Base-by-base conservation (phyloP, 2,329 filamentous ascomycete genomes). In the Neonectria faginata region DNA sequence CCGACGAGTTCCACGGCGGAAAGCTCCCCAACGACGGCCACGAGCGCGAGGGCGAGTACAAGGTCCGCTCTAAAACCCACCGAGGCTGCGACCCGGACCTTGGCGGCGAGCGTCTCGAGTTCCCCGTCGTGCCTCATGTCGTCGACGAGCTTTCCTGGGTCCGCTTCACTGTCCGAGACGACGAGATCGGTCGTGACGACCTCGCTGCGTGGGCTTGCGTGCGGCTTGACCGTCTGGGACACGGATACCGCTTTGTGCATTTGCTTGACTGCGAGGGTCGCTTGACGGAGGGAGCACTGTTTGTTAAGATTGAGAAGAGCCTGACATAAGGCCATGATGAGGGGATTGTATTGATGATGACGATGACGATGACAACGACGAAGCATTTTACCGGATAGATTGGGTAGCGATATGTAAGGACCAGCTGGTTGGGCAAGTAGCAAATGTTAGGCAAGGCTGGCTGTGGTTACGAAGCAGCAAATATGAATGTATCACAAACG, bases 141-240 rank as follows among this genome's bases (percentile, higher is more conserved):
- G 84, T 92, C 9, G 88, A 91, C 57, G 87, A 91, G 73, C 81
- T 94, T 66, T 88, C 89, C 31, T 94, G 94, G 80, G 83, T 93
- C 58, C 85, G 91, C 73, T 92, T 98, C 83, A 93, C 97, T 72
- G 85, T 98, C 70, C 91, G 94, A 78, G 93, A 98, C 76, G 91
- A 97, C 70, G 91, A 95, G 78, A 87, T 94, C 69, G 89, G 90
- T 4, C 86, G 86, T 67, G 94, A 98, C 74, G 87, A 91, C 64
- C 79, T 97, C 61, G 91, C 93, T 11, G 93, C 91, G 3, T 98
- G 96, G 96, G 89, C 92, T 2, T 97, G 94, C 74, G 90, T 97
- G 71, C 86, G 94, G 42, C 86, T 98, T 22, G 94, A 97, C 79
- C 86, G 94, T 8, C 78, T 97, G 64, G 88, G 88, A 65, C 81